These are phyloP conservation scores for Hypoxylon sp. DNA, from an alignment of 2,329 filamentous ascomycete genomes.

Conservation along the genomic window DNA sequence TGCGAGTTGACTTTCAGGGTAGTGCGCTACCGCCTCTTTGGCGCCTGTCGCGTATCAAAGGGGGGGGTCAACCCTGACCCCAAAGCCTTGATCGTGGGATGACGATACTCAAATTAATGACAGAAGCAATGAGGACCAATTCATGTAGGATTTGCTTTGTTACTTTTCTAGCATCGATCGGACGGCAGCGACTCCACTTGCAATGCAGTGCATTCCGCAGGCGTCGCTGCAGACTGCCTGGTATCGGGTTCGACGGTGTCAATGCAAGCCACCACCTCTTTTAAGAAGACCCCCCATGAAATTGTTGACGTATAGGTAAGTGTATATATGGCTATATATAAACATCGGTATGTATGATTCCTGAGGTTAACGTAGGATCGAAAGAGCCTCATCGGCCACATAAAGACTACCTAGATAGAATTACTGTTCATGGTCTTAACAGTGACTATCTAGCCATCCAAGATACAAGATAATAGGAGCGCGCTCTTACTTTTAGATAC, in stretches of 20 bases:
- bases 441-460: constrained; percentile 2
- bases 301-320: constrained; percentile 7
- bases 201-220: constrained; percentile 40
- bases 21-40: constrained; percentile 13
- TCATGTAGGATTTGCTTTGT: constrained; percentile 26
- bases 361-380: constrained; percentile 29
- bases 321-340: constrained; percentile 1
- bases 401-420: neutral
- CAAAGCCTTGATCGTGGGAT: neutral
- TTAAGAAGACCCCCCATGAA: constrained; percentile 21
- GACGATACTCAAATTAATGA: constrained; percentile 1
- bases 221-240: constrained; percentile 43
- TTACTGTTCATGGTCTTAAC: neutral
- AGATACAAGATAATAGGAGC: constrained; percentile 5
- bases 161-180: constrained; percentile 37
- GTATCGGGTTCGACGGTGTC: constrained; percentile 35
- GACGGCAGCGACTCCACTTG: constrained; percentile 38
- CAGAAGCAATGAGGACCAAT: constrained; percentile 9
- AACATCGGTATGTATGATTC: constrained; percentile 20
- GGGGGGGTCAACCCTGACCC: constrained; percentile 8
- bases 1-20: constrained; percentile 9
- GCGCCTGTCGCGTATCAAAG: constrained; percentile 13
- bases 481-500: constrained; percentile 8
- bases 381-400: constrained; percentile 42
- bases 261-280: constrained; percentile 38